A percentile compares a stretch with the other conserved stretches of the same genome.
Conservation (phyloP, 2,329 filamentous ascomycete genomes). For the Esteya vermicola region DNA sequence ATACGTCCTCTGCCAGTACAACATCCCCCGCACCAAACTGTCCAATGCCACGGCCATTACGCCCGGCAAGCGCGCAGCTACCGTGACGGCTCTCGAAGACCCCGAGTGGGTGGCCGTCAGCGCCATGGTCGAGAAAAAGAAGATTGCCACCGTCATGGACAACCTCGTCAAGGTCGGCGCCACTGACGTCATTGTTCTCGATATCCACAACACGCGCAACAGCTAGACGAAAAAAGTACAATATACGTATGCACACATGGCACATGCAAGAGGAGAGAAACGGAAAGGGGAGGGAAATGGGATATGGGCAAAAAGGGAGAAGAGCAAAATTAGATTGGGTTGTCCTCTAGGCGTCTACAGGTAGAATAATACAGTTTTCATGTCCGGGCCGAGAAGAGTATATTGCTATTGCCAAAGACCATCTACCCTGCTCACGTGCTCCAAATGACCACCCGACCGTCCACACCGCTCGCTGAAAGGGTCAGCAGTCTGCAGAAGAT, state of each 20-base stretch:
- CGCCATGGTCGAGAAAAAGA: constrained; percentile 83
- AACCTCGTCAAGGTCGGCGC: constrained; percentile 62
- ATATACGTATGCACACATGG: no score
- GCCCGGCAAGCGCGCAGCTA: constrained; percentile 85
- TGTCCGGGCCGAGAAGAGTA: no score
- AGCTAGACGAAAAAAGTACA: no score
- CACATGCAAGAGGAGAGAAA: no score
- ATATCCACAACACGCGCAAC: constrained; percentile 57
- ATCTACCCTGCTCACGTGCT: no score
- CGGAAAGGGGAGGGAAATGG: no score
- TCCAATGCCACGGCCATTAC: constrained; percentile 60
- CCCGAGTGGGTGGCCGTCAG: constrained; percentile 89
- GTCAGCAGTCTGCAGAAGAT: constrained; percentile 16
- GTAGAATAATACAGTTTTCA: no score
- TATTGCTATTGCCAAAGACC: no score
- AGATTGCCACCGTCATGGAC: constrained; percentile 78
- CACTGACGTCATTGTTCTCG: constrained; percentile 70
- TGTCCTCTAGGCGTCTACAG: no score
- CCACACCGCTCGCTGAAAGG: constrained; percentile 67
- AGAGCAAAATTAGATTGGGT: no score
- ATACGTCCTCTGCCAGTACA: constrained; percentile 94
- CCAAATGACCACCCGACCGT: constrained; percentile 74
- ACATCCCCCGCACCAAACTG: constrained; percentile 62
- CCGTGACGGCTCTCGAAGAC: constrained; percentile 77
- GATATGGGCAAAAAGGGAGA: not conserved